A percentile compares a stretch with the other conserved stretches of the same genome.
These are phyloP conservation scores for Lachnellula suecica DNA, from an alignment of 2,329 filamentous ascomycete species.

Conservation along the genomic window DNA sequence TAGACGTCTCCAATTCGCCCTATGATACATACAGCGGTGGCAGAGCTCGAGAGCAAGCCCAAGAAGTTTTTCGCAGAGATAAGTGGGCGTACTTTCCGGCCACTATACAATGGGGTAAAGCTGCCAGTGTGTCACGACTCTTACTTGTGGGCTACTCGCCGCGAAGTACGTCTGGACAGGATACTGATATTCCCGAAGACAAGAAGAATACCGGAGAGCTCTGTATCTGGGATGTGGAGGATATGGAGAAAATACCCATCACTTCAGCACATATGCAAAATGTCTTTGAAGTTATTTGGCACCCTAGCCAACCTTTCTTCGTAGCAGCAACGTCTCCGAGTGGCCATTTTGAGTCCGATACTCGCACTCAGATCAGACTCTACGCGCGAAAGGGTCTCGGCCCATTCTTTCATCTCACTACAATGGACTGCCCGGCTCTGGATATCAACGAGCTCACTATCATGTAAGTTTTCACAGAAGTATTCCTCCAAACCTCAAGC, in stretches of 20 bases:
- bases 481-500: slow-evolving; percentile 1
- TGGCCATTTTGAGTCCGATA: slow-evolving; percentile 42
- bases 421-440: slow-evolving; percentile 56
- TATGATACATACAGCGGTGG: slow-evolving; percentile 30
- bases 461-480: slow-evolving; percentile 36
- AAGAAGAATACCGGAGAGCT: slow-evolving; percentile 59
- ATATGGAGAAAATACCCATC: slow-evolving; percentile 42
- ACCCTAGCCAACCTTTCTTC: slow-evolving; percentile 53
- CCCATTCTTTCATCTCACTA: slow-evolving; percentile 48
- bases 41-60: slow-evolving; percentile 21
- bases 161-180: slow-evolving; percentile 50
- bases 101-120: slow-evolving; percentile 60
- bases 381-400: slow-evolving; percentile 41
- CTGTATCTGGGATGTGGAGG: slow-evolving; percentile 55
- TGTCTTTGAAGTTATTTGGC: slow-evolving; percentile 65
- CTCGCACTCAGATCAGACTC: slow-evolving; percentile 56
- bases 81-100: slow-evolving; percentile 64
- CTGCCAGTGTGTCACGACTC: slow-evolving; percentile 45
- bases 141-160: slow-evolving; percentile 64
- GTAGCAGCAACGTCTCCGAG: slow-evolving; percentile 57
- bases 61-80: slow-evolving; percentile 19
- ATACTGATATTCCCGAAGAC: slow-evolving; percentile 56
- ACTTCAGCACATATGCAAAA: slow-evolving; percentile 54
- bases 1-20: slow-evolving; percentile 33
- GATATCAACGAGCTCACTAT: slow-evolving; percentile 65